Evolutionary conservation across 192 early-diverging fungal genomes (phyloP), one percentile per base, ranked within the genome.

Genomic region (Coemansia sp.): DNA sequence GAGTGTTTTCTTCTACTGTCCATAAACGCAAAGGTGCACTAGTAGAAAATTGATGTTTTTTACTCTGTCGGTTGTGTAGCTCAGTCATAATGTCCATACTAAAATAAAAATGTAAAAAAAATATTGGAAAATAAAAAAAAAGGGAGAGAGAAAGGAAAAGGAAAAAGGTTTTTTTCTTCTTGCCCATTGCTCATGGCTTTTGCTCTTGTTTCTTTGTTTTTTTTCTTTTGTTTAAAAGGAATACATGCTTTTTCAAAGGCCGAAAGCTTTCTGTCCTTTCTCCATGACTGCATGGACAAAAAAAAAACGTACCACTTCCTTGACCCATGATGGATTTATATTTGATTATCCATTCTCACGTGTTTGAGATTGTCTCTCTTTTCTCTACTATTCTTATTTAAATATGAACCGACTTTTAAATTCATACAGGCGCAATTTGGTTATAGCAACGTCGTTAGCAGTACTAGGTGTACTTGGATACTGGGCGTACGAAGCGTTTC

Each of bases 1-100:
- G 44, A 3, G 62, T 57, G 66, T 81, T 81, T 47, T 81, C 70
- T 60, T 67, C 52, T 10, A 36, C n/a, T 1, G 64, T 67, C 79
- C 79, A 81, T 16, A 81, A 44, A 33, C 62, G 66, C 47, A 81
- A n/a, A 27, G 72, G 71, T 52, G 73, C 70, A 41, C 62, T 70
- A 12, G 65, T 70, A 2, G 64, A 68, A 36, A 75, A 67, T n/a
- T 74, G 71, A 66, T 74, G 76, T 68, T 58, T 73, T 68, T 76
- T 81, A 39, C 50, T 68, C 12, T 58, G 34, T 49, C 70, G 73
- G 47, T 41, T 69, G 40, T 72, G 31, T 15, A 52, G 34, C 53
- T 36, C 47, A 36, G 34, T 36, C 47, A 55, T 67, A 18, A 39
- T 53, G 41, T 36, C 31, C 47, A 67, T 49, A 36, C 15, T 29